Evolutionary conservation across 192 early-diverging fungal genomes (phyloP).

Genomic region (Entophlyctis helioformis): DNA sequence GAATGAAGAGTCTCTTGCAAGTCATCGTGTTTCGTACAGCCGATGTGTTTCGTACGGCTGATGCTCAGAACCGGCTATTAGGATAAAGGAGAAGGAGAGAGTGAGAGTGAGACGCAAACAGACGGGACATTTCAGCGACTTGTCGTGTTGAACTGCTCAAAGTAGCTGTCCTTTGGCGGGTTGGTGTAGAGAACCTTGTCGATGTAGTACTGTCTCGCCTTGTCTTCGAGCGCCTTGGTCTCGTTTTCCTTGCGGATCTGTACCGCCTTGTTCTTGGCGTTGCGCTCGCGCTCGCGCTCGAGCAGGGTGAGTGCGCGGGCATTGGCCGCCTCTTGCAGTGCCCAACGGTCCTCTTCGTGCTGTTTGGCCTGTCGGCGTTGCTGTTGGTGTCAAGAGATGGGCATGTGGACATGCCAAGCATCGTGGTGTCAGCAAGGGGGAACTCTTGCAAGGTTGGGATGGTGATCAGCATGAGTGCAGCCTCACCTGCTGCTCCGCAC

Average conservation of each 20-base stretch:
- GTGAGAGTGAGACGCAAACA: no score
- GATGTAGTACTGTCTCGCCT: conserved; percentile 24
- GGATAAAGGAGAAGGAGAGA: no score
- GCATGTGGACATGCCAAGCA: no score
- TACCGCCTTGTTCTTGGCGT: conserved; percentile 15
- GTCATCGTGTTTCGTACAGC: no score
- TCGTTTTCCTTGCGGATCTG: conserved; percentile 23
- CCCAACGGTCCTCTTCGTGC: conserved; percentile 19
- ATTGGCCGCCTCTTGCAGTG: conserved; percentile 23
- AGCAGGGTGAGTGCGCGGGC: conserved; percentile 25
- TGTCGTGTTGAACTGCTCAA: conserved; percentile 46
- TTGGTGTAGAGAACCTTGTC: conserved; percentile 44
- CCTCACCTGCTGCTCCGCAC: conserved; percentile 29
- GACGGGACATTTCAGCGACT: conserved; percentile 4
- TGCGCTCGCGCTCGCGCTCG: conserved; percentile 24
- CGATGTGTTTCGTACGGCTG: no score
- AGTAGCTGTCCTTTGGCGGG: conserved; percentile 31
- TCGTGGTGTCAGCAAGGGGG: no score
- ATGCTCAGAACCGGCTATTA: no score
- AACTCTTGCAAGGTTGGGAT: no score
- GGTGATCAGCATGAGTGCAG: no score
- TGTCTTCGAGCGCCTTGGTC: conserved; percentile 24
- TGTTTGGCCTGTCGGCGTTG: conserved; percentile 8
- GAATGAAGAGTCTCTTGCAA: no score
- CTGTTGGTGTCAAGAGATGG: background rate